Evolutionary conservation across 768 basidiomycete genomes (phyloP).

Genomic region (Hypholoma fasciculare): DNA sequence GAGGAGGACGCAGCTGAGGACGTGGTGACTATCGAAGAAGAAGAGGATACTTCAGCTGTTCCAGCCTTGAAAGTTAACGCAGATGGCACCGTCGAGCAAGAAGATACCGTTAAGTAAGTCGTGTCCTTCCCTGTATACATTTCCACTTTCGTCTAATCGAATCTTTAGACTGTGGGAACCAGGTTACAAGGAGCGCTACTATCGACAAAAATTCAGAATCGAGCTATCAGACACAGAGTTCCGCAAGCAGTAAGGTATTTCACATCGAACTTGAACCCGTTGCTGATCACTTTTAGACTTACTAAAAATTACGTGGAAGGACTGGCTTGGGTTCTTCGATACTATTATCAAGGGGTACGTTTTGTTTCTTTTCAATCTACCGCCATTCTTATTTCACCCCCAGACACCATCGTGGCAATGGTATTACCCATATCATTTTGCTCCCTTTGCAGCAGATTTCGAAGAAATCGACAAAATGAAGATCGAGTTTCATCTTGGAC

Average conservation of each 20-base stretch:
- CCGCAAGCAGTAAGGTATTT: slow-evolving; percentile 60
- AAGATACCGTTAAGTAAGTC: slow-evolving; percentile 87
- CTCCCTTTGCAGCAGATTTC: slow-evolving; percentile 97
- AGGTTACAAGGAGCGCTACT: slow-evolving; percentile 95
- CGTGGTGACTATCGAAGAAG: slow-evolving; percentile 51
- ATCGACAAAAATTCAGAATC: slow-evolving; percentile 88
- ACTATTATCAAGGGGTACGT: slow-evolving; percentile 97
- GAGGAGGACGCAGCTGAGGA: slow-evolving; percentile 39
- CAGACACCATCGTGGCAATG: slow-evolving; percentile 96
- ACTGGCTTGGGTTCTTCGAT: slow-evolving; percentile 92
- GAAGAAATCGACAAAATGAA: slow-evolving; percentile 75
- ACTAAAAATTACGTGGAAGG: slow-evolving; percentile 91
- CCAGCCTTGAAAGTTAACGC: slow-evolving; percentile 75
- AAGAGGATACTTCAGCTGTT: slow-evolving; percentile 45
- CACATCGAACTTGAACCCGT: background rate
- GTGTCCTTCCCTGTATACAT: background rate
- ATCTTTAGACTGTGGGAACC: slow-evolving; percentile 85
- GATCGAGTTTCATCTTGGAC: slow-evolving; percentile 75
- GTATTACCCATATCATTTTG: slow-evolving; percentile 99
- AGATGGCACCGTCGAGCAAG: slow-evolving; percentile 94
- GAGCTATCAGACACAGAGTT: slow-evolving; percentile 71
- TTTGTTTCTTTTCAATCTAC: background rate
- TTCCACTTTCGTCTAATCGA: background rate
- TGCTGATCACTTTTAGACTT: slow-evolving; percentile 46
- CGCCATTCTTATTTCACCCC: slow-evolving; percentile 9